Conservation (phyloP, 257 asterid genomes). For the Solanum dulcamara region DNA sequence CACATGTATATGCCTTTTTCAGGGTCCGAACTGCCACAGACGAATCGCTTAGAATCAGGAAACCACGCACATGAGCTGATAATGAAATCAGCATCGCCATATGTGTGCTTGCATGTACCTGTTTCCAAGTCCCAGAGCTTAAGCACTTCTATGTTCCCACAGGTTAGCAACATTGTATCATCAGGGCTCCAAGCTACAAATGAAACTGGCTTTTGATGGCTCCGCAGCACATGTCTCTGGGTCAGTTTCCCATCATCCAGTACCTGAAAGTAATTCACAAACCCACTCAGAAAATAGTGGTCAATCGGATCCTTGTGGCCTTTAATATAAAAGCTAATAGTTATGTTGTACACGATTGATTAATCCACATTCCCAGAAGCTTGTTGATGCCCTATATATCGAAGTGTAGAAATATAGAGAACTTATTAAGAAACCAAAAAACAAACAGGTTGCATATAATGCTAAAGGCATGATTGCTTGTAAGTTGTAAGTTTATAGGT, state of each 20-base stretch:
- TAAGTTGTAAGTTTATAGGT: neutral
- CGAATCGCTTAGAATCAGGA: constrained; percentile 83
- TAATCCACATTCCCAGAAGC: neutral
- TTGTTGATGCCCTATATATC: neutral
- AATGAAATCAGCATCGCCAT: constrained; percentile 43
- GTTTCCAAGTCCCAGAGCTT: constrained; percentile 88
- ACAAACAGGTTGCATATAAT: neutral
- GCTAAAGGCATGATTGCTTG: neutral
- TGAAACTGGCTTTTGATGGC: constrained; percentile 75
- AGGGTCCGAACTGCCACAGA: constrained; percentile 87
- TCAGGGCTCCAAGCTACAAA: constrained; percentile 92
- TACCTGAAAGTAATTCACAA: constrained; percentile 38
- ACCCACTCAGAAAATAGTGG: neutral
- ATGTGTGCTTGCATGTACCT: constrained; percentile 82
- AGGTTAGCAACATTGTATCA: constrained; percentile 80
- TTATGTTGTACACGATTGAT: neutral
- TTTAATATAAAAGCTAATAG: neutral
- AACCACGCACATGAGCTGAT: constrained; percentile 97
- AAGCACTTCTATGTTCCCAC: constrained; percentile 80
- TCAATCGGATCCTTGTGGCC: neutral
- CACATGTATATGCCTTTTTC: constrained; percentile 88
- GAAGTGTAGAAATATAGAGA: neutral
- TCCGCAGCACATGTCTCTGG: constrained; percentile 23
- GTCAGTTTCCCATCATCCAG: constrained; percentile 48
- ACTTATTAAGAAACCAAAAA: neutral